These are phyloP conservation scores for Pythium pectinolyticum DNA, from an alignment of 352 stramenopile genomes.

Conservation along the genomic window DNA sequence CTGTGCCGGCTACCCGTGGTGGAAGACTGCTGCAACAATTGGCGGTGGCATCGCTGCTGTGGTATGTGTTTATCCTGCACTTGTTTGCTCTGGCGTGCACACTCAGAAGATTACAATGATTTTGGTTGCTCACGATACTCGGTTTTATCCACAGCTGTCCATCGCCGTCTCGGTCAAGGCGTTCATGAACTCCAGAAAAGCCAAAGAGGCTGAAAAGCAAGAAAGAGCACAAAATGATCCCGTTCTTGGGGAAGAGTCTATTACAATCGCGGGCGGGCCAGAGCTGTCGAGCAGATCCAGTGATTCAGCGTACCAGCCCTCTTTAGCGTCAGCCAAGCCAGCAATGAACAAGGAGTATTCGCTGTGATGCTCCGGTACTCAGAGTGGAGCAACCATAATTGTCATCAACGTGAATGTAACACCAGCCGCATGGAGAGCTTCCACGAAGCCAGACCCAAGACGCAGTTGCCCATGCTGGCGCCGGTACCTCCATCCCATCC, in stretches of 20 bases:
- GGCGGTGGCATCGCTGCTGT: slow-evolving; percentile 40
- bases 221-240: neutral
- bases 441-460: too few species aligned
- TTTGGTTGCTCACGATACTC: slow-evolving; percentile 5
- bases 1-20: slow-evolving; percentile 41
- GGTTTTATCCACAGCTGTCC: slow-evolving; percentile 27
- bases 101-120: too few species aligned
- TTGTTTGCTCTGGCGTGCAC: too few species aligned
- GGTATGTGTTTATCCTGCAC: slow-evolving; percentile 20
- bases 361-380: too few species aligned
- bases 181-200: slow-evolving; percentile 30
- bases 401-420: too few species aligned
- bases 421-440: too few species aligned
- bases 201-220: slow-evolving; percentile 14
- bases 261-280: slow-evolving; percentile 15
- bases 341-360: slow-evolving; percentile 1
- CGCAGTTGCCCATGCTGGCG: too few species aligned
- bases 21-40: slow-evolving; percentile 46
- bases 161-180: slow-evolving; percentile 36
- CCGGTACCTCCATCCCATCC: too few species aligned
- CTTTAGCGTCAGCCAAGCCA: neutral
- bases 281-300: neutral
- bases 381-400: too few species aligned
- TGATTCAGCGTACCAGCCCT: neutral
- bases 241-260: slow-evolving; percentile 20